Conservation (phyloP, 208 protist genomes). For the Acanthamoeba lugdunensis region DNA sequence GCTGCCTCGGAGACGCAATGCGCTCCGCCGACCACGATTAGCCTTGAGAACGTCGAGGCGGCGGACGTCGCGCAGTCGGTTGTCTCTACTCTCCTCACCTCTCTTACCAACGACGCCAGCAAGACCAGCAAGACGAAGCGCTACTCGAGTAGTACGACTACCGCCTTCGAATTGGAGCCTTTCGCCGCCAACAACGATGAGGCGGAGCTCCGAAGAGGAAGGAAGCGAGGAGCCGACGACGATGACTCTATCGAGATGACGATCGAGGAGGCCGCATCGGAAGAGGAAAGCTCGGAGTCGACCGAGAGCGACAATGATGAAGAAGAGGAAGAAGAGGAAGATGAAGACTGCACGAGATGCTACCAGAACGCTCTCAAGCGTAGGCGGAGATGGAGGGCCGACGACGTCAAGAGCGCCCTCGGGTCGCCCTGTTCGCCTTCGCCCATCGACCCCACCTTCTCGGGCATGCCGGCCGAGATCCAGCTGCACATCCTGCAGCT, state of each 20-base stretch:
- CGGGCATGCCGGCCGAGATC: slow-evolving; percentile 20
- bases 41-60: not conserved
- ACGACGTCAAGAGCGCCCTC: slow-evolving; percentile 2
- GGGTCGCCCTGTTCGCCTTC: not conserved
- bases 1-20: not conserved
- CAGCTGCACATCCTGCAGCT: slow-evolving; percentile 40
- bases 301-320: not conserved
- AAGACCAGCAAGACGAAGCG: not conserved
- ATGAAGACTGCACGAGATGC: not conserved
- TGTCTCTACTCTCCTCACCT: slow-evolving; percentile 30
- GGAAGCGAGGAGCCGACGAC: not conserved
- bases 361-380: not conserved
- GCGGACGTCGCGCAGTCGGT: slow-evolving; percentile 9
- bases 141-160: not conserved
- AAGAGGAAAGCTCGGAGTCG: not conserved
- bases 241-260: not conserved
- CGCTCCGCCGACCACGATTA: not conserved
- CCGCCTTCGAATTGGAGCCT: not conserved
- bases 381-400: not conserved
- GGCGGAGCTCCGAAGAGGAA: not conserved
- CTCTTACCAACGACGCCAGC: not conserved
- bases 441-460: not conserved
- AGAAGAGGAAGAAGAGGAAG: not conserved
- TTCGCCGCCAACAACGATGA: not conserved
- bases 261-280: not conserved